Evolutionary conservation across 306 rosid genomes (phyloP), one percentile per base, ranked within the genome.

Genomic region (Sphenostylis stenocarpa): DNA sequence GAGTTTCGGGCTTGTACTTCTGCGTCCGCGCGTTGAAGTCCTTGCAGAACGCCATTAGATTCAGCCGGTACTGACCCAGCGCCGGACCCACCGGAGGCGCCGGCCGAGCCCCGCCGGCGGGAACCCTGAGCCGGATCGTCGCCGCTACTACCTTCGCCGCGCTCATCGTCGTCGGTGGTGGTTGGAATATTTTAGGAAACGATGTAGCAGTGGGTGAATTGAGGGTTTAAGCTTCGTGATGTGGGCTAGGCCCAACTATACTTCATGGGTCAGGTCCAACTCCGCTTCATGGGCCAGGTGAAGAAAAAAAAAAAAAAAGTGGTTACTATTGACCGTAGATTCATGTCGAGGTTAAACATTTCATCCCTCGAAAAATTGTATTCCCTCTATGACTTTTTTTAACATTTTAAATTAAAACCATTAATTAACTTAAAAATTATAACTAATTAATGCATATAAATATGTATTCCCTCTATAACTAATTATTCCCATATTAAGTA

Each of bases 21-120:
- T 95, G 98, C 0, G 96, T 95, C 1, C 93, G 80, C 6, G 97
- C 97, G 52, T 92, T 90, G 90, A 92, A 95, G 81, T 92, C 97
- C 74, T 95, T 95, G 85, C 96, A 89, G 88, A 95, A 92, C 3
- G 98, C 96, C 97, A 89, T 90, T 13, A 92, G 88, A 81, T 95
- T 95, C 23, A 95, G 85, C 28, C 96, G 81, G 84, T 95, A 91
- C 57, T 94, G 97, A 78, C 96, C 98, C 12, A 90, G 51, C 0
- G 97, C 95, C 0, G 95, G 96, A 0, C 96, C 97, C 1, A 94
- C 95, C 0, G 95, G 92, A 0, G 93, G 95, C 0, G 91, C 90
- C 0, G 96, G 96, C 0, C 88, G 83, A 0, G 97, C 96, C 0
- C 70, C 96, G 3, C 96, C 97, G 0, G 93, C 97, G 0, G 95